Percentiles rank a stretch among this genome's conserved stretches.
These are phyloP conservation scores for Fusarium duplospermum DNA, from an alignment of 2,329 filamentous ascomycete species.

Conservation along the genomic window DNA sequence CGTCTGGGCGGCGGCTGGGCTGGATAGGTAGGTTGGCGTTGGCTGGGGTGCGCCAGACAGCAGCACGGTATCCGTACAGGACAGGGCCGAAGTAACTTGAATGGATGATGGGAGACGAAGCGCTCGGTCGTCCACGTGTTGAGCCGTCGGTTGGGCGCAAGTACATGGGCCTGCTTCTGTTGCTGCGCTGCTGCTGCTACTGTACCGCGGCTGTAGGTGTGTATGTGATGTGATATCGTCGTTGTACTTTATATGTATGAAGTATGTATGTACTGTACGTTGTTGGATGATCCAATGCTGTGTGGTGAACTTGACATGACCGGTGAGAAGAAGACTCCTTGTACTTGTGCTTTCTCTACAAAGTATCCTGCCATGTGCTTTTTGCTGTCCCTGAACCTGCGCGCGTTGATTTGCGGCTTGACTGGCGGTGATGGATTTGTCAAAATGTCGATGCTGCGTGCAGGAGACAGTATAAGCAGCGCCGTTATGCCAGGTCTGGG, in stretches of 20 bases:
- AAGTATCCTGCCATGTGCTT: slow-evolving; percentile 9
- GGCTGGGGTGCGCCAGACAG: neutral
- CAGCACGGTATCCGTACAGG: slow-evolving; percentile 3
- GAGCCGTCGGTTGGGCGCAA: slow-evolving; percentile 43
- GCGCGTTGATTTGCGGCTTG: slow-evolving; percentile 6
- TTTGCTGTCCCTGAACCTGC: neutral
- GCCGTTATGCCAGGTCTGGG: slow-evolving; percentile 17
- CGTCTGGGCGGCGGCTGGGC: slow-evolving; percentile 30
- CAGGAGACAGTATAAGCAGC: slow-evolving; percentile 10
- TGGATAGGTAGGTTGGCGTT: slow-evolving; percentile 12
- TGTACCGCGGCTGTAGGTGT: slow-evolving; percentile 31
- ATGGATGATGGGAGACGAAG: slow-evolving; percentile 32
- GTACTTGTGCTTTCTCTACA: slow-evolving; percentile 9
- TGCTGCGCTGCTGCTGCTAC: slow-evolving; percentile 16
- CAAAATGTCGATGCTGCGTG: slow-evolving; percentile 21
- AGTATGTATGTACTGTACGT: slow-evolving; percentile 19
- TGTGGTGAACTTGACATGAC: slow-evolving; percentile 11
- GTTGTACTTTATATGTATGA: slow-evolving; percentile 20
- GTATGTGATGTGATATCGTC: slow-evolving; percentile 19
- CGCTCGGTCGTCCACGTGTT: slow-evolving; percentile 44
- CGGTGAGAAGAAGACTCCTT: slow-evolving; percentile 15
- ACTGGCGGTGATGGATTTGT: slow-evolving; percentile 24
- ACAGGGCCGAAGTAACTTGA: slow-evolving; percentile 10
- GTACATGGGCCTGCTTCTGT: slow-evolving; percentile 31
- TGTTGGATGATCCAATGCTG: slow-evolving; percentile 8